Base-by-base conservation (phyloP, 169 alveolate species). In the Plasmodium blacklocki region DNA sequence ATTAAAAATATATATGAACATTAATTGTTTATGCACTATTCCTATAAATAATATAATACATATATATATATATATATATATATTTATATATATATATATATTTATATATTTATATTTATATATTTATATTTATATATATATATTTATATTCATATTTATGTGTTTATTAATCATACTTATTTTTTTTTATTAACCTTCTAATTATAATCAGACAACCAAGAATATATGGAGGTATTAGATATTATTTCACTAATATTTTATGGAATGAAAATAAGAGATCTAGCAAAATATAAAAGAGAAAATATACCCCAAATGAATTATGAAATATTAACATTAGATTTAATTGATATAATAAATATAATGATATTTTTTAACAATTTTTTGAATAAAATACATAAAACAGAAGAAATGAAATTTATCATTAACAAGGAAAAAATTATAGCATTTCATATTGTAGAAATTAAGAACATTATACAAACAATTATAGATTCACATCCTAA, bases 301-400 rank as follows among this genome's bases (percentile, higher is more conserved):
- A 83, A 43, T 14, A n/a, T 39, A n/a, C 91, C 91, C 2, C 50
- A 11, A 58, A 47, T 68, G 29, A 63, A 68, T n/a, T 56, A 43
- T 19, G 83, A 83, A 56, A 83, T 83, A 62, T 23, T 83, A 19
- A 54, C 58, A 26, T 21, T 83, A 1, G 91, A 83, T 56, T 72
- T 83, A 58, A 68, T 83, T 63, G 91, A 83, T 58, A 15, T 83
- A 54, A 68, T 68, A 68, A 83, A 83, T 50, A 83, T 83, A 54
- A 62, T 83, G 21, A 49, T 18, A 47, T 83, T 83, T 56, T 83
- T 83, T 56, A 72, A 83, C 32, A 83, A 83, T 26, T 78, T 83
- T 7, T 26, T 83, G 15, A 83, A 67, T 60, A 83, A 83, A 68
- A 83, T 83, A 32, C 63, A 26, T 7, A n/a, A 15, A 11, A 60